Evolutionary conservation across 202 grass and related monocot species (phyloP).

Genomic region (Musa balbisiana): DNA sequence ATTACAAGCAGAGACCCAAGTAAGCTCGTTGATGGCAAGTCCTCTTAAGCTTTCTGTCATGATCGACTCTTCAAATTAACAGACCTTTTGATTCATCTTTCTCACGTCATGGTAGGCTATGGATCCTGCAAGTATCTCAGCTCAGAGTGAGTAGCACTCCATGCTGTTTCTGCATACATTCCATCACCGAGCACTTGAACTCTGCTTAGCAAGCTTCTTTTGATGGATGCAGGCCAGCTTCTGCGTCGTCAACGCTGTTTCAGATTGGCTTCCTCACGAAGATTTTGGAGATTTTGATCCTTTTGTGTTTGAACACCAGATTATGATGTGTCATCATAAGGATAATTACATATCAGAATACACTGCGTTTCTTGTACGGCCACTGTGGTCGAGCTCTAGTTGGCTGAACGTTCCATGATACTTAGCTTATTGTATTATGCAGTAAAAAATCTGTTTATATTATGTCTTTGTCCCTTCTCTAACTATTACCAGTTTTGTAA

Average conservation of each 20-base stretch:
- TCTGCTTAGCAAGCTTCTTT: background rate
- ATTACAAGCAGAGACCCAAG: conserved; percentile 70
- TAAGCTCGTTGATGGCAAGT: conserved; percentile 13
- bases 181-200: background rate
- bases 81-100: background rate
- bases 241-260: conserved; percentile 4
- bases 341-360: no score
- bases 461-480: no score
- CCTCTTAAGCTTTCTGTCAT: background rate
- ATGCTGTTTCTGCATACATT: background rate
- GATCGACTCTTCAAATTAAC: no score
- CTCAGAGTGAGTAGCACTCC: conserved; percentile 40
- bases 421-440: no score
- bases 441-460: no score
- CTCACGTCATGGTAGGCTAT: conserved; percentile 34
- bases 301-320: conserved; percentile 11
- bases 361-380: no score
- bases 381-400: no score
- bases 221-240: conserved; percentile 25
- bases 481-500: no score
- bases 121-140: conserved; percentile 51
- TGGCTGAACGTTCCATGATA: no score
- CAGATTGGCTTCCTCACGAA: background rate
- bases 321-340: background rate
- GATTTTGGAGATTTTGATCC: conserved; percentile 4